Base-by-base conservation (phyloP, 345 rosid genomes). In the Salix dunnii region DNA sequence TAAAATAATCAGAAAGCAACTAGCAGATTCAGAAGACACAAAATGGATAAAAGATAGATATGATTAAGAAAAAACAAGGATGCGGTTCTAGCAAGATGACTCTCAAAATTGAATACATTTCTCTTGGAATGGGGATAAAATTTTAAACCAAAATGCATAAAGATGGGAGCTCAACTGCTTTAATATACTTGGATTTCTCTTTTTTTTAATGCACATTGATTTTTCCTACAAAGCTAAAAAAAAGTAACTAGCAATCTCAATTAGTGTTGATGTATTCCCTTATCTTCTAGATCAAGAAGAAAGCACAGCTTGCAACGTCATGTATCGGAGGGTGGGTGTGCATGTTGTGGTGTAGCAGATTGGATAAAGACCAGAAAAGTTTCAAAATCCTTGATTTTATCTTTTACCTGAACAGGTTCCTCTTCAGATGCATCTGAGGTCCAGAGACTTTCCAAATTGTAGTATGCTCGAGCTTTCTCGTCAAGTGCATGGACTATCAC, bases 401-500 rank as follows among this genome's bases (percentile, higher is more conserved):
- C 14, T 36, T 36, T 75, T 84, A 89, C 95, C 91, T 88, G 84
- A 76, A 71, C 79, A 2, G 86, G 73, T 64, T 91, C 94, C 64
- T 74, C 69, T 40, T 67, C 76, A 18, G 82, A 68, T 58, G 72
- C n/a, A 64, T 76, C 80, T 11, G 79, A 36, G 62, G 79, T 77
- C 94, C 97, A 89, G 70, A 91, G 87, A 51, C 77, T 80, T 84
- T 95, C 99, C 86, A 93, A 84, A 81, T 90, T 80, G 84, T 90
- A 95, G 75, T 93, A 93, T 78, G 82, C 88, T 78, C 99, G 90
- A 10, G 99, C 99, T 74, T 91, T 90, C 87, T 92, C 98, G 76
- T 94, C 98, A 74, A 94, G 94, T 60, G 97, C 98, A 84, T 92
- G 98, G 61, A 94, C 87, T 38, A 92, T 87, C 74, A 91, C 89